phyloP scores from a whole-genome alignment of 176 grass and related monocot genomes.

The Musa schizocarpa region DNA sequence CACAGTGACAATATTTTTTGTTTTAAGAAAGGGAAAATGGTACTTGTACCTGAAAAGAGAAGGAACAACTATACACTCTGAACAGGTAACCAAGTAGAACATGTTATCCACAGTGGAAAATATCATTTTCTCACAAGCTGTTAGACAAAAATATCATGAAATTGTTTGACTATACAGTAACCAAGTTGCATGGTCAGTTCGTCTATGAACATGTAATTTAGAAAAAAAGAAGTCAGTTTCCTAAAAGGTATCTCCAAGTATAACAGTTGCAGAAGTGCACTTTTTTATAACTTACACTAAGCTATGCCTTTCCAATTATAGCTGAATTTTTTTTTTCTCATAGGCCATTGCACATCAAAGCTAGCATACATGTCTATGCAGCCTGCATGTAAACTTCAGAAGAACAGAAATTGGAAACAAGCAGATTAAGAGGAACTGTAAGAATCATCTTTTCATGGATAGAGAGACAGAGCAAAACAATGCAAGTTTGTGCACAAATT shows the following conservation, averaged over 20 bases:
- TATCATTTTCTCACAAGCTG: not conserved
- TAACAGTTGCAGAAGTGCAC: no score
- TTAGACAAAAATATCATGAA: not conserved
- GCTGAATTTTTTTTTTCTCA: not conserved
- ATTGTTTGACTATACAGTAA: not conserved
- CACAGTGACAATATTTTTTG: slow-evolving; percentile 41
- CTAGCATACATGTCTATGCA: not conserved
- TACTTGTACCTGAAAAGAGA: slow-evolving; percentile 51
- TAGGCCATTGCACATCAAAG: not conserved
- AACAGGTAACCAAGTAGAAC: no score
- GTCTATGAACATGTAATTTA: not conserved
- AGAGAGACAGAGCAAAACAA: not conserved
- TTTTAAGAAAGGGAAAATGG: slow-evolving; percentile 53
- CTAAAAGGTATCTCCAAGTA: no score
- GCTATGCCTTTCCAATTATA: not conserved
- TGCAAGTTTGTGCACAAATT: not conserved
- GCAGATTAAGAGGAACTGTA: not conserved
- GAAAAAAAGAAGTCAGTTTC: no score
- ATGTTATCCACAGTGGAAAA: no score
- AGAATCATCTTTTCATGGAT: not conserved
- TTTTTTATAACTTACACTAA: not conserved
- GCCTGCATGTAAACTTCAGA: not conserved
- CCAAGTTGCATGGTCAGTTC: not conserved
- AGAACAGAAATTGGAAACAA: not conserved
- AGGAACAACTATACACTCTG: no score